Percentiles rank a stretch among this genome's conserved stretches.
Evolutionary conservation across 2,329 filamentous ascomycete species (phyloP).

Genomic region (Ophiognomonia clavigignenti-juglandacearum): DNA sequence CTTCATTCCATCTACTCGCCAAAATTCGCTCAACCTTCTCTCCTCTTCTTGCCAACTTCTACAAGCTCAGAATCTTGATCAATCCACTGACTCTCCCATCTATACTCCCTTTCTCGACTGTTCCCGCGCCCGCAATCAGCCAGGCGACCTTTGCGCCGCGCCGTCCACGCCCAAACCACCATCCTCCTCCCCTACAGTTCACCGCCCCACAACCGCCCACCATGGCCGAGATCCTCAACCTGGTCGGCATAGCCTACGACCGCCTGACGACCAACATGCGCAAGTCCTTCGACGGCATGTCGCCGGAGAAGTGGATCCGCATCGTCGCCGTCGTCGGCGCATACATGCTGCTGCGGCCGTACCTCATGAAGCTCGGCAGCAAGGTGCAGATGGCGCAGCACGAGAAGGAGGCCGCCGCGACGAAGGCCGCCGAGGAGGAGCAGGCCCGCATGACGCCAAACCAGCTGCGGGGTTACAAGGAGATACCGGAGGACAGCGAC

Average conservation of each 20-base stretch:
- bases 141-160: too few relatives aligned
- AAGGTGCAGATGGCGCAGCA: slow-evolving; percentile 60
- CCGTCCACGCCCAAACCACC: background rate
- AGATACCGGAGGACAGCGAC: slow-evolving; percentile 49
- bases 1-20: background rate
- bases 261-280: slow-evolving; percentile 45
- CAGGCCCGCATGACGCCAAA: slow-evolving; percentile 55
- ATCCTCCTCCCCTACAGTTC: background rate
- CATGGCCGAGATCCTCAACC: slow-evolving; percentile 25
- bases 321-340: slow-evolving; percentile 67
- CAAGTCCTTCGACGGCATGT: slow-evolving; percentile 45
- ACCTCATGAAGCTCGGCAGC: slow-evolving; percentile 63
- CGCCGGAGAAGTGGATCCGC: slow-evolving; percentile 56
- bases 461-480: slow-evolving; percentile 53
- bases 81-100: too few relatives aligned
- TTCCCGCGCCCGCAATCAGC: too few relatives aligned
- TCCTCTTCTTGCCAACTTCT: background rate
- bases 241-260: slow-evolving; percentile 21
- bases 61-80: background rate
- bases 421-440: slow-evolving; percentile 36
- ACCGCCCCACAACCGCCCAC: too few relatives aligned
- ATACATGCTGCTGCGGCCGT: slow-evolving; percentile 70
- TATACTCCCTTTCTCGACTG: too few relatives aligned
- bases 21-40: slow-evolving; percentile 4
- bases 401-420: slow-evolving; percentile 52